Evolutionary conservation across 1,139 yeast genomes (phyloP), one percentile per base, ranked within the genome.

Genomic region (Candida gigantensis): DNA sequence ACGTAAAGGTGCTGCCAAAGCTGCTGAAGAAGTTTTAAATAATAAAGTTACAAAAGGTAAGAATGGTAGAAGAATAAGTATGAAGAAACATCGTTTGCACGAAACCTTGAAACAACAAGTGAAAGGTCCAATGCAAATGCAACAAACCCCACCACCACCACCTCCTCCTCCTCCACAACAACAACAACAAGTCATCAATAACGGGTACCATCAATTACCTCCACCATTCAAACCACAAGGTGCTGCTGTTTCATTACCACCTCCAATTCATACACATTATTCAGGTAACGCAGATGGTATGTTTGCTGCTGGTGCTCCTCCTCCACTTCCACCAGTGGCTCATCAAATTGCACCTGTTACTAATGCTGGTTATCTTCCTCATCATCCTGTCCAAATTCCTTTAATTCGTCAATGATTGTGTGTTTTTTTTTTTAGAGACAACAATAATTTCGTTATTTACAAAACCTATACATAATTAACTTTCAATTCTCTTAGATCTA

Each of bases 1-100:
- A 56, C 68, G 77, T 43, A 79, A 77, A 47, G 92, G 92, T 3
- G 80, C 82, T 24, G 76, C 68, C 1, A 68, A 71, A 35, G 90
- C 92, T 40, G 74, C 81, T 32, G 65, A 70, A 55, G 73, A 69
- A 41, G 71, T 61, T 1, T 62, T 70, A 43, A 67, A 68, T 45
- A 65, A 66, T 43, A 68, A 65, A 52, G 76, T 70, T 6, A 64
- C 69, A 46, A 70, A 69, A 49, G 75, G 74, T 12, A 70, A 68
- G 49, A 70, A 70, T 43, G 76, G 76, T 6, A 50, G 76, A 37
- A 55, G 76, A 43, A 63, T 70, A 18, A 58, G 65, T 30, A 55
- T 68, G 32, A 68, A 66, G 46, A 65, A 65, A 45, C 60, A 53
- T 34, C 24, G 43, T 15, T 35, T 41, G 16, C 39, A 45, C 31